phyloP scores from a whole-genome alignment of 768 basidiomycete genomes.

The Tubosaeta sp. region DNA sequence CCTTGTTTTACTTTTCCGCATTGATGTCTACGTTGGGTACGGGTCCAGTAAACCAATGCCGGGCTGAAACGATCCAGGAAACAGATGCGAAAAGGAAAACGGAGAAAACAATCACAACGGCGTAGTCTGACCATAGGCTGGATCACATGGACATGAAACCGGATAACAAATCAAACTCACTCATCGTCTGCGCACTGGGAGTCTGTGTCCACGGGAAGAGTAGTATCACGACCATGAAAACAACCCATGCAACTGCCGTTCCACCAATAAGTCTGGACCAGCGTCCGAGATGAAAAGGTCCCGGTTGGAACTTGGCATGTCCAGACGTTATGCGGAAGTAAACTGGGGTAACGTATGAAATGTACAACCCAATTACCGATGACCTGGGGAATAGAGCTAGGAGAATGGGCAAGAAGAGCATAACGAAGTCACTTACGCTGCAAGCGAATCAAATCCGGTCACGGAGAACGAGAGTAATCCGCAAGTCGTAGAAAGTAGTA shows the following conservation, averaged over 20 bases:
- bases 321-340: conserved; percentile 35
- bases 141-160: background rate
- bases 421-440: conserved; percentile 24
- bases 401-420: background rate
- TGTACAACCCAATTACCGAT: conserved; percentile 33
- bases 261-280: conserved; percentile 30
- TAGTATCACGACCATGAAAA: conserved; percentile 32
- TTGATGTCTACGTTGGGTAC: conserved; percentile 24
- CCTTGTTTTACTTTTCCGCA: background rate
- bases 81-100: conserved; percentile 29
- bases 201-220: conserved; percentile 28
- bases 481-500: conserved; percentile 27
- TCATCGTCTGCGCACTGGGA: conserved; percentile 27
- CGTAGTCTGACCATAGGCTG: conserved; percentile 11
- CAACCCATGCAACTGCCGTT: conserved; percentile 28
- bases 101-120: conserved; percentile 27
- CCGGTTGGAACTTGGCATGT: conserved; percentile 29
- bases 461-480: conserved; percentile 33
- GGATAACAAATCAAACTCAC: conserved; percentile 18
- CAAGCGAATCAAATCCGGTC: conserved; percentile 31
- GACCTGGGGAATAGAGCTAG: conserved; percentile 12
- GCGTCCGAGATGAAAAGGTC: conserved; percentile 31
- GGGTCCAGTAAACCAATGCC: conserved; percentile 34
- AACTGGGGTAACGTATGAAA: conserved; percentile 36
- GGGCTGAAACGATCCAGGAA: conserved; percentile 33